Base-by-base conservation (phyloP, 257 asterid species). In the Avicennia marina region DNA sequence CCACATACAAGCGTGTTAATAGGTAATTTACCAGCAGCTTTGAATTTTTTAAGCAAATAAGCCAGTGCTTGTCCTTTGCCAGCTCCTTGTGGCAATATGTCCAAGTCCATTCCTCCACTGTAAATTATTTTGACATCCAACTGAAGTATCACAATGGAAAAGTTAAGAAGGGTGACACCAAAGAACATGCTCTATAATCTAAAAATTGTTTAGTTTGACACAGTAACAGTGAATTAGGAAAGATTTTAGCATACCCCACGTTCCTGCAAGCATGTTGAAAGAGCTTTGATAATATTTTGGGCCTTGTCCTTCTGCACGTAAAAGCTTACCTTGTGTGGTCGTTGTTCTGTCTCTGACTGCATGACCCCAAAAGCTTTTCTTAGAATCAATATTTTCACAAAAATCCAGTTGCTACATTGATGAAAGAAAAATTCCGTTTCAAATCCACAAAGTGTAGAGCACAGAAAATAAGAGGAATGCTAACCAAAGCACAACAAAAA, bases 41-140 rank as follows among this genome's bases (percentile, higher is more conserved):
- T 84, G 67, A 89, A 77, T 62, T 77, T 93, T 59, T 79, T 75
- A 55, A 80, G 99, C 81, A 93, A 69, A 76, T 93, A 93, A 67
- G 96, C 95, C 66, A 93, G 95, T 60, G 99, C 99, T 72, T 89
- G 96, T 71, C 99, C 99, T 79, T 93, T 93, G 39, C 99, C 99
- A 63, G 99, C 99, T 56, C 99, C 95, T 75, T 82, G 94, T 11
- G 99, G 96, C 74, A 89, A 68, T 64, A 93, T 80, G 75, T 93
- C 99, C 74, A 93, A 73, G 78, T 86, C 97, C 86, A 81, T 81
- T 67, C 99, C 99, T 24, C 99, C 99, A 60, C 99, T 93, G 78
- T 93, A 89, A 67, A 93, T 93, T 68, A 93, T 93, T 72, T 93
- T 93, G 57, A 64, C 89, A 72, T 93, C 96, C 89, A 93, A 68